Evolutionary conservation across 1,284 basidiomycete genomes (phyloP).

Genomic region (Exsudoporus floridanus): DNA sequence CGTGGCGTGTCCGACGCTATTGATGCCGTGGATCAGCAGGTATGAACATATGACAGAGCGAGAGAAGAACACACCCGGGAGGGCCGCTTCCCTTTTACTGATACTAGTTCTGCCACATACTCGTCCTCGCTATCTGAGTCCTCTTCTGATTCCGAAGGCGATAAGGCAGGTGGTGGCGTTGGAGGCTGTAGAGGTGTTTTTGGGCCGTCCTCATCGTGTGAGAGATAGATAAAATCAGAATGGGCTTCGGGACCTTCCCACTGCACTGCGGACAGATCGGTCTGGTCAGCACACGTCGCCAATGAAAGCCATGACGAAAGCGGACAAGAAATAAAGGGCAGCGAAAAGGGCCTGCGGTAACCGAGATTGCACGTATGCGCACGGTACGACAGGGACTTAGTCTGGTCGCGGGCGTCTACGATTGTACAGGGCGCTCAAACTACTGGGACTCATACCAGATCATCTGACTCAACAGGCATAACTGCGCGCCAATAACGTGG

Average conservation of each 20-base stretch:
- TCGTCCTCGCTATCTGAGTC: slow-evolving; percentile 65
- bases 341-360: not conserved
- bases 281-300: slow-evolving; percentile 28
- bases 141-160: slow-evolving; percentile 50
- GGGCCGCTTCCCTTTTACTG: slow-evolving; percentile 29
- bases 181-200: slow-evolving; percentile 14
- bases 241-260: slow-evolving; percentile 66
- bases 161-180: slow-evolving; percentile 34
- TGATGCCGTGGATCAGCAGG: slow-evolving; percentile 15
- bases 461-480: slow-evolving; percentile 38
- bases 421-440: slow-evolving; percentile 31
- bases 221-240: slow-evolving; percentile 39
- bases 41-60: slow-evolving; percentile 7
- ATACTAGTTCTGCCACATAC: slow-evolving; percentile 52
- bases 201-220: slow-evolving; percentile 26
- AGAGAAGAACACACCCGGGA: slow-evolving; percentile 46
- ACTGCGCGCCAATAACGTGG: slow-evolving; percentile 38
- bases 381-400: slow-evolving; percentile 14
- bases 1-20: slow-evolving; percentile 41
- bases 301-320: slow-evolving; percentile 13
- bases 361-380: not conserved
- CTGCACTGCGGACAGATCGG: slow-evolving; percentile 49
- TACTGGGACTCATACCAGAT: slow-evolving; percentile 36
- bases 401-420: slow-evolving; percentile 27
- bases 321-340: slow-evolving; percentile 14